phyloP scores from a whole-genome alignment of 352 stramenopile genomes.

The Elongisporangium undulatum region DNA sequence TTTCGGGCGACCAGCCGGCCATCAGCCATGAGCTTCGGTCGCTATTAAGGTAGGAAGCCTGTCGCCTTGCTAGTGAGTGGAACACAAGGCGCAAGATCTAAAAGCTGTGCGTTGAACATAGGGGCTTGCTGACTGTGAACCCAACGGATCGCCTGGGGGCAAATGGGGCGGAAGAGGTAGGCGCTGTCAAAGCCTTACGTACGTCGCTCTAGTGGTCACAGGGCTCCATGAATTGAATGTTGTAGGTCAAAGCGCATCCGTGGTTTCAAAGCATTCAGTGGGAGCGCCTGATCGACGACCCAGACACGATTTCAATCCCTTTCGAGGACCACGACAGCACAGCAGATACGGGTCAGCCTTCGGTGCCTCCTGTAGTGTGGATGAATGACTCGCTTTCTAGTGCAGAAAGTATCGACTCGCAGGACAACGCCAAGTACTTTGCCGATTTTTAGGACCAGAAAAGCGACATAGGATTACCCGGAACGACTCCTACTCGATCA shows the following conservation, averaged over 20 bases:
- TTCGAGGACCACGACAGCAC: slow-evolving; percentile 19
- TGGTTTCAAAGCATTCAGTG: slow-evolving; percentile 67
- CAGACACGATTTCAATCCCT: slow-evolving; percentile 6
- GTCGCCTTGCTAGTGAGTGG: not conserved
- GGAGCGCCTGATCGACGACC: slow-evolving; percentile 14
- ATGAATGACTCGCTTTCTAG: slow-evolving; percentile 29
- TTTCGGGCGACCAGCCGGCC: not conserved
- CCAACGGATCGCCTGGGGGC: slow-evolving; percentile 36
- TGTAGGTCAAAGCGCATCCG: slow-evolving; percentile 48
- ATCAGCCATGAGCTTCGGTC: slow-evolving; percentile 17
- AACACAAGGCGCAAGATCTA: not conserved
- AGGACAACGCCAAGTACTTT: slow-evolving; percentile 68
- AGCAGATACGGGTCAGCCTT: not conserved
- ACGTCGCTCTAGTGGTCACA: not conserved
- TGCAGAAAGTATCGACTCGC: slow-evolving; percentile 67
- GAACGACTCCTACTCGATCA: not conserved
- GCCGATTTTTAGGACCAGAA: slow-evolving; percentile 46
- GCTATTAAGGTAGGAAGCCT: slow-evolving; percentile 20
- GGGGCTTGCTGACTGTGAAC: slow-evolving; percentile 20
- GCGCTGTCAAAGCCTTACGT: not conserved
- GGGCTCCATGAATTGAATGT: not conserved
- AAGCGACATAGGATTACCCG: not conserved
- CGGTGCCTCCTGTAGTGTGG: not conserved
- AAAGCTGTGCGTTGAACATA: not conserved
- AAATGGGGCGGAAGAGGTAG: slow-evolving; percentile 27